Evolutionary conservation across 139 green algal genomes (phyloP).

Genomic region (Microglena sp.): DNA sequence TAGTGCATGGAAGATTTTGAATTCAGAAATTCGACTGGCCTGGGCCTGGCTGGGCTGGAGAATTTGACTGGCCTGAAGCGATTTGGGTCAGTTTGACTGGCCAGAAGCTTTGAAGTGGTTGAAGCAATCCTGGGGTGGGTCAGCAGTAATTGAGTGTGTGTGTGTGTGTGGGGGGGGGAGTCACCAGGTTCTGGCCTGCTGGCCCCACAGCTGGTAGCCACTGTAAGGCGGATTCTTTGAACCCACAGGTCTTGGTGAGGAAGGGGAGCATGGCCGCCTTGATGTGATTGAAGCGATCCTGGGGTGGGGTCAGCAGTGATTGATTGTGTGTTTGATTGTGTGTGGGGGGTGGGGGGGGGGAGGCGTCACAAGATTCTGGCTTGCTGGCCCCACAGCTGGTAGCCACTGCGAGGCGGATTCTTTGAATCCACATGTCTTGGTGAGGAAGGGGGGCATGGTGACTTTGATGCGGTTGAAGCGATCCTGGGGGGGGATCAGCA

Average conservation of each 20-base stretch:
- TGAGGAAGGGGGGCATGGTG: constrained; percentile 72
- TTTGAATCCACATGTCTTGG: constrained; percentile 63
- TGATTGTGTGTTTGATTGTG: too few species aligned
- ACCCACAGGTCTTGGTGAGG: constrained; percentile 64
- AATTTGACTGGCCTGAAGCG: too few species aligned
- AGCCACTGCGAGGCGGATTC: constrained; percentile 65
- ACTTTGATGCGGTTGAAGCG: constrained; percentile 70
- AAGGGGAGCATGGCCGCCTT: constrained; percentile 64
- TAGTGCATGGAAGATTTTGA: too few species aligned
- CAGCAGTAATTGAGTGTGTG: too few species aligned
- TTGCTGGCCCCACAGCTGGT: constrained; percentile 58
- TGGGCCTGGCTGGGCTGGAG: too few species aligned
- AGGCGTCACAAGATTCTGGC: constrained; percentile 70
- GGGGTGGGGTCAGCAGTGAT: too few species aligned
- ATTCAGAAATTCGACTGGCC: too few species aligned
- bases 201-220: constrained; percentile 79
- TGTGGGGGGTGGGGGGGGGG: constrained; percentile 31
- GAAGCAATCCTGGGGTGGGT: not conserved
- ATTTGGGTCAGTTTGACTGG: too few species aligned
- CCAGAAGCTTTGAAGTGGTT: not conserved
- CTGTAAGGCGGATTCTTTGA: constrained; percentile 47
- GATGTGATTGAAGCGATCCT: constrained; percentile 73
- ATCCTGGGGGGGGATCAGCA: constrained; percentile 27
- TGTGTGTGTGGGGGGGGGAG: too few species aligned
- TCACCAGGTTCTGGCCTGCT: constrained; percentile 72